Percentiles rank a stretch among this genome's conserved stretches.
phyloP scores from a whole-genome alignment of 139 green algal species.

The Astrephomene gubernaculifera region DNA sequence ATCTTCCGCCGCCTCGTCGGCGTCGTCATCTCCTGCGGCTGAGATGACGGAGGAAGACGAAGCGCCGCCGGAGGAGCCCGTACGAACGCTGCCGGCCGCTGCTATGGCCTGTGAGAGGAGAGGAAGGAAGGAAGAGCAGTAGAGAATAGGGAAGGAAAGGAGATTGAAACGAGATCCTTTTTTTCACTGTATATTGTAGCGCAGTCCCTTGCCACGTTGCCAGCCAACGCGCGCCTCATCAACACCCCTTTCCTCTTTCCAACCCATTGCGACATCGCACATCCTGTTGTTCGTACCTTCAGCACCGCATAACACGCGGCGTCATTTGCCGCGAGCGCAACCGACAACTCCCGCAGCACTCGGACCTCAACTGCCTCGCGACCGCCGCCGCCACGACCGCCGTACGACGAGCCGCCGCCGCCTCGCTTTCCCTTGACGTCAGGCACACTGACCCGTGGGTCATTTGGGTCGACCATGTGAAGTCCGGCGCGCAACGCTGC shows the following conservation, averaged over 20 bases:
- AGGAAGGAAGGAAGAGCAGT: neutral
- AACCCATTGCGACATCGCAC: too few relatives aligned
- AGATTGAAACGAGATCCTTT: too few relatives aligned
- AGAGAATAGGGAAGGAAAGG: neutral
- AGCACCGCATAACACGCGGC: constrained; percentile 6
- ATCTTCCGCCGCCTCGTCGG: neutral
- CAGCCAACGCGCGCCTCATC: too few relatives aligned
- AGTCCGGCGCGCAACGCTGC: constrained; percentile 33
- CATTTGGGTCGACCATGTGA: constrained; percentile 27
- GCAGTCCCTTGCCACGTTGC: too few relatives aligned
- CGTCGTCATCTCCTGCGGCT: neutral
- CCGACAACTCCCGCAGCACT: constrained; percentile 25
- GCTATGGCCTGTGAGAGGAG: constrained; percentile 2
- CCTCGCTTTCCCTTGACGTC: constrained; percentile 34
- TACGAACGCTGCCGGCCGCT: neutral
- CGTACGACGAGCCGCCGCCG: too few relatives aligned
- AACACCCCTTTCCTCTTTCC: too few relatives aligned
- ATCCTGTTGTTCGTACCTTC: too few relatives aligned
- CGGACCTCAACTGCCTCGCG: constrained; percentile 23
- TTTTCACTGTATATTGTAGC: too few relatives aligned
- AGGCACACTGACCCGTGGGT: constrained; percentile 44
- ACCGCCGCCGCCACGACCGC: neutral
- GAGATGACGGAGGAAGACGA: too few relatives aligned
- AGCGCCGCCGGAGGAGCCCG: too few relatives aligned
- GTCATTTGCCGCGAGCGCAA: constrained; percentile 34